A percentile compares a stretch with the other conserved stretches of the same genome.
phyloP scores from a whole-genome alignment of 1,284 basidiomycete genomes.

The Fomitopsis pinicola region DNA sequence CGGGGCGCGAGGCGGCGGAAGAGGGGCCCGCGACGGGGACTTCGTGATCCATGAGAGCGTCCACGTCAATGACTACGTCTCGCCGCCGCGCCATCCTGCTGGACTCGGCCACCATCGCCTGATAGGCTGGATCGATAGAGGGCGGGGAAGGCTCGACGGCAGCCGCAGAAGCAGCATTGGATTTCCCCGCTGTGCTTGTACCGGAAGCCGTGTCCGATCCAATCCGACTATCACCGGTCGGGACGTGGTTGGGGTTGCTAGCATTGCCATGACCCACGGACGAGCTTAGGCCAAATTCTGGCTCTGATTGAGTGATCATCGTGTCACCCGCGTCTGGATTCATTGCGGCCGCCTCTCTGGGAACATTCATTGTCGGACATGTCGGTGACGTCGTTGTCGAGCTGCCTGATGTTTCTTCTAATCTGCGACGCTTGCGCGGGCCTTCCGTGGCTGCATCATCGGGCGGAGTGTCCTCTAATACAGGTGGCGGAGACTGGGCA shows the following conservation, averaged over 20 bases:
- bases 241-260: neutral
- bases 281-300: neutral
- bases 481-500: neutral
- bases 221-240: neutral
- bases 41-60: neutral
- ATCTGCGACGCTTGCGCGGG: neutral
- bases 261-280: neutral
- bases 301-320: neutral
- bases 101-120: neutral
- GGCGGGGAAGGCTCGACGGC: neutral
- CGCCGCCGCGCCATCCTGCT: neutral
- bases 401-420: neutral
- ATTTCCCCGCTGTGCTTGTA: neutral
- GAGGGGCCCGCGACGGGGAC: neutral
- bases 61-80: constrained; percentile 1
- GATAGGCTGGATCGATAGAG: neutral
- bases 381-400: neutral
- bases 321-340: neutral
- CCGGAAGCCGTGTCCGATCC: neutral
- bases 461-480: neutral
- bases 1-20: neutral
- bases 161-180: neutral
- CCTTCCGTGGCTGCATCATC: neutral
- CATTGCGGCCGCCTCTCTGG: neutral
- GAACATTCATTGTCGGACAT: neutral